Percentiles rank a stretch among this genome's conserved stretches.
These are phyloP conservation scores for Miscanthus lutarioriparius DNA, from an alignment of 176 grass and related monocot genomes.

Conservation along the genomic window DNA sequence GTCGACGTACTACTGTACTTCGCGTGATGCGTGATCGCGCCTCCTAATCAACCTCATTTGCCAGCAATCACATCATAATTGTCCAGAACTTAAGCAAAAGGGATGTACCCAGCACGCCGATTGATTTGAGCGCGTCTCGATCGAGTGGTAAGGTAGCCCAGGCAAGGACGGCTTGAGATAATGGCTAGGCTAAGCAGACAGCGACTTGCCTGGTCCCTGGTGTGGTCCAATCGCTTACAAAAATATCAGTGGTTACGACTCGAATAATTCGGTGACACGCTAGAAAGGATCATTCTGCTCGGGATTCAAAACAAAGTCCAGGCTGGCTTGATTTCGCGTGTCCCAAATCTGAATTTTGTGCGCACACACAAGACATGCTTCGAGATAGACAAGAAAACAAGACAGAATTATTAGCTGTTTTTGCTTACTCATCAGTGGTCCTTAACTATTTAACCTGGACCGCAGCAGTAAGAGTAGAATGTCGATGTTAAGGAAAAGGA, in stretches of 20 bases:
- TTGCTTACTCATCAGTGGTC: too few relatives aligned
- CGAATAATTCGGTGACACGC: not conserved
- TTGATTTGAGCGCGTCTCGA: not conserved
- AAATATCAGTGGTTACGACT: not conserved
- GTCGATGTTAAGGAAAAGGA: too few relatives aligned
- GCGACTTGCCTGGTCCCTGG: not conserved
- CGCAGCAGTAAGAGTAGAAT: too few relatives aligned
- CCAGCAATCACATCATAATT: not conserved
- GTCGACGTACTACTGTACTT: not conserved
- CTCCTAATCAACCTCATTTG: not conserved
- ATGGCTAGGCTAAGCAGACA: not conserved
- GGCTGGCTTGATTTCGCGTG: not conserved
- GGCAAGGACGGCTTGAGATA: not conserved
- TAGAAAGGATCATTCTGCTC: not conserved
- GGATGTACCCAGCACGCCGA: not conserved
- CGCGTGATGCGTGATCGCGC: not conserved
- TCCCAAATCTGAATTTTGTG: not conserved
- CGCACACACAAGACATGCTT: too few relatives aligned
- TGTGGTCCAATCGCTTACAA: constrained; percentile 6
- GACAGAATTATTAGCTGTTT: too few relatives aligned
- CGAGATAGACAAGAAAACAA: too few relatives aligned
- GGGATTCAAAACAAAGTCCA: not conserved
- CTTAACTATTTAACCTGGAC: too few relatives aligned
- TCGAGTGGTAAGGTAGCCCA: constrained; percentile 26
- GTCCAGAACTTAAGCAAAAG: not conserved